A percentile compares a stretch with the other conserved stretches of the same genome.
phyloP scores from a whole-genome alignment of 257 asterid species.

The Ehretia macrophylla region DNA sequence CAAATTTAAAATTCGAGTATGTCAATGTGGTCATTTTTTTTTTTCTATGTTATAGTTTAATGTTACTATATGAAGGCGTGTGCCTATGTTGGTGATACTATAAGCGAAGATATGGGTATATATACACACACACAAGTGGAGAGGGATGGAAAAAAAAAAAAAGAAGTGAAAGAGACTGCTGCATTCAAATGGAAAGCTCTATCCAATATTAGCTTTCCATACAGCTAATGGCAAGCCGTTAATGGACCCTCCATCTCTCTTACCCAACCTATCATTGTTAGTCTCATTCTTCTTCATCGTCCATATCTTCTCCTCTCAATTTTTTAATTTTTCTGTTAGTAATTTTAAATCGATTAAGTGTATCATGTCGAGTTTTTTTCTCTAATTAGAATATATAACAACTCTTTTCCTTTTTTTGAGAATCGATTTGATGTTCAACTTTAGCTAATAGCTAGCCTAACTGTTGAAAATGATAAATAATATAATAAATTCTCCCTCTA shows the following conservation, averaged over 20 bases:
- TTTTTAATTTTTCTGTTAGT: background rate
- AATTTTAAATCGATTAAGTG: background rate
- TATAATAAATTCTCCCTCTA: no score
- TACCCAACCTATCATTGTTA: constrained; percentile 23
- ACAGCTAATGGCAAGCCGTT: constrained; percentile 68
- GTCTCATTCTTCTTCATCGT: constrained; percentile 1
- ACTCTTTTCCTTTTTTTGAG: no score
- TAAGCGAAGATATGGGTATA: constrained; percentile 14
- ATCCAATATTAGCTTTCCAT: constrained; percentile 27
- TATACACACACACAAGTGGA: constrained; percentile 18
- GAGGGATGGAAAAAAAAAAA: constrained; percentile 5
- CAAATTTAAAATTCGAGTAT: constrained; percentile 13
- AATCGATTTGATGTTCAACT: no score
- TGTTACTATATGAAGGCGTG: constrained; percentile 6
- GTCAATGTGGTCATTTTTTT: constrained; percentile 27
- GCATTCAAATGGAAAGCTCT: constrained; percentile 29
- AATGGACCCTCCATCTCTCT: constrained; percentile 44
- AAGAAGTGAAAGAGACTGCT: constrained; percentile 15
- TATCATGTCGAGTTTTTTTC: no score
- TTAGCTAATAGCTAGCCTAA: no score
- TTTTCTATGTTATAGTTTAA: background rate
- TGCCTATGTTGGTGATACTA: constrained; percentile 1
- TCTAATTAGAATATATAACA: no score
- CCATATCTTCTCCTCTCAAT: background rate
- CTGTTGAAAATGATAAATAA: no score